Evolutionary conservation across 352 stramenopile species (phyloP), one percentile per base, ranked within the genome.

Genomic region (Phytophthora pistaciae): DNA sequence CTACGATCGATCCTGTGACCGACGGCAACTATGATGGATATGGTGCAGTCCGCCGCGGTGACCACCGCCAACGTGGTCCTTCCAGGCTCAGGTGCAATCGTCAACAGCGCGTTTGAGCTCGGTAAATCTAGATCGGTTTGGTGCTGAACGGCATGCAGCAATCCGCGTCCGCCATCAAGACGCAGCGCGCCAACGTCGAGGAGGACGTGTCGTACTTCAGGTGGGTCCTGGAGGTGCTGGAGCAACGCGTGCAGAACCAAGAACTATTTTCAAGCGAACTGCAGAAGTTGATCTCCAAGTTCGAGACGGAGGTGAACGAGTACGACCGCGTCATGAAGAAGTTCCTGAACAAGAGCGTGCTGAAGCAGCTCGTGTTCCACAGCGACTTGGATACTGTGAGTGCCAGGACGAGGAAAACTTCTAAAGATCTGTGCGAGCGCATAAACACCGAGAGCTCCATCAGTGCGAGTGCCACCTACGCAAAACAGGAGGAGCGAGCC

Each of bases 21-120:
- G 18, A 16, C 14, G 36, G 36, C 36, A 6, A 49, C 8, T 2
- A 52, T 52, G 18, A 27, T 52, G 44, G n/a, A 52, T 25, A 25
- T 25, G 3, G n/a, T 52, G 0, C 44, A 52, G 44, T 27, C 18
- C 8, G n/a, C 44, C 27, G 44, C 44, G 18, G 44, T 52, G 18
- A 8, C n/a, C n/a, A 14, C 44, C n/a, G 44, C 4, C 6, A 52
- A 52, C 13, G n/a, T 25, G 7, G 44, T 50, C 18, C 44, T 50
- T 16, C 44, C 44, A 52, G 44, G 44, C 18, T 52, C 44, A 3
- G 44, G 44, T 25, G 6, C n/a, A 7, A 25, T 52, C 11, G 11
- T 52, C 44, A 52, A 52, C n/a, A 52, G 44, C 44, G 44, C 44
- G 2, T 52, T 52, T 27, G n/a, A 52, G n/a, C 44, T 52, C n/a